These are phyloP conservation scores for Porogramme epimiltina DNA, from an alignment of 1,284 basidiomycete genomes.

Conservation along the genomic window DNA sequence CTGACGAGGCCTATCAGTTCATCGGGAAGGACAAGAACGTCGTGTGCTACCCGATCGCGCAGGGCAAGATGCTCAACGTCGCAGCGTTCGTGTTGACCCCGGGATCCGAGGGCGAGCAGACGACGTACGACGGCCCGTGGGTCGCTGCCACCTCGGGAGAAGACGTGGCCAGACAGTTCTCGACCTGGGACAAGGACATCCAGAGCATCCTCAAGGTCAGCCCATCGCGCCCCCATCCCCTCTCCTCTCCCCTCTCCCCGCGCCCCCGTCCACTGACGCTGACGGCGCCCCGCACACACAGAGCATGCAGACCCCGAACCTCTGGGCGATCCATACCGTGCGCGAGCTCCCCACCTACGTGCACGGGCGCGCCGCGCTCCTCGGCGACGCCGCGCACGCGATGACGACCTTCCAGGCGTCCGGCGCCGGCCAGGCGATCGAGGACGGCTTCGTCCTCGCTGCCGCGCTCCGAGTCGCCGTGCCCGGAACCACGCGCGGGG, in stretches of 20 bases:
- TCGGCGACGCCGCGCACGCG: conserved; percentile 31
- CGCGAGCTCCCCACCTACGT: conserved; percentile 27
- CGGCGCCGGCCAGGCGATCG: conserved; percentile 42
- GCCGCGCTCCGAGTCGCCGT: neutral
- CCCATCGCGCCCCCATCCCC: too few species aligned
- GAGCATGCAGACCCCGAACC: neutral
- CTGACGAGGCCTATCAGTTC: neutral
- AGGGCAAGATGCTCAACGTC: conserved; percentile 23
- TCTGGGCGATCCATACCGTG: conserved; percentile 29
- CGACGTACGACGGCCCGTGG: conserved; percentile 24
- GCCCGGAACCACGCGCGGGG: neutral
- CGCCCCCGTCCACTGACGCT: neutral
- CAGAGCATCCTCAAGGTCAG: conserved; percentile 19
- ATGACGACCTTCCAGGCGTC: conserved; percentile 39
- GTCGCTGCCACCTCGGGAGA: conserved; percentile 18
- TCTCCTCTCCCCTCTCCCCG: neutral
- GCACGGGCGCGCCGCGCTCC: conserved; percentile 24
- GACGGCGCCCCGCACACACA: neutral
- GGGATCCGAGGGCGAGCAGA: conserved; percentile 19
- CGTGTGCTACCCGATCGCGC: conserved; percentile 9
- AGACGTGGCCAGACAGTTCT: conserved; percentile 20
- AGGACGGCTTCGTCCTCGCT: conserved; percentile 21
- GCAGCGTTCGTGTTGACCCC: conserved; percentile 22
- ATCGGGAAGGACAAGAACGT: conserved; percentile 4
- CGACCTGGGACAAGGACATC: conserved; percentile 29